Evolutionary conservation across 768 basidiomycete species (phyloP), one percentile per base, ranked within the genome.

Genomic region (Lyophyllum shimeji): DNA sequence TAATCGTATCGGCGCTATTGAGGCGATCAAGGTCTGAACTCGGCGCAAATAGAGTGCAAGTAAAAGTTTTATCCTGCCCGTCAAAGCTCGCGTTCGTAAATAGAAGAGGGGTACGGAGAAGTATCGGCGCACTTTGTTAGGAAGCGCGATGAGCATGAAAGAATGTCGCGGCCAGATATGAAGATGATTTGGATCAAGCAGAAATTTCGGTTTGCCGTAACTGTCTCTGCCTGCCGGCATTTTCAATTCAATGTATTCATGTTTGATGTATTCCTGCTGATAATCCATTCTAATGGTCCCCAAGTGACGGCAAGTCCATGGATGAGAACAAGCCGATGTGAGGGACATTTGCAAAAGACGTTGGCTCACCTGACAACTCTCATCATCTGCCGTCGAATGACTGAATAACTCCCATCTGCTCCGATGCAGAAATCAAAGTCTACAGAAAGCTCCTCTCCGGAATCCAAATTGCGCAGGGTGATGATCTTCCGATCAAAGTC

Each of bases 141-240:
- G 95, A 55, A 99, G 85, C 20, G 94, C 96, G 66, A 99, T 98
- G 65, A 99, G 84, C 96, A 99, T 99, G 81, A 98, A 98, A 46
- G 94, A 93, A 72, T 95, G 92, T 68, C 96, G 89, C 61, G 96
- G 97, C 96, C 96, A 99, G 66, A 99, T 98, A 76, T 99, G 96
- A 63, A 99, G 86, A 73, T 98, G 91, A 72, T 90, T 89, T 65
- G 92, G 90, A 80, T 95, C 93, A 71, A 99, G 87, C 56, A 86
- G 77, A 77, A 90, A 98, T 24, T 76, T 77, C 60, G 86, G 75
- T 58, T 80, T 78, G 69, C 83, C 90, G 70, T 77, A 74, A 64
- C 68, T 66, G 71, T 81, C 81, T 68, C 74, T 71, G 55, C 86
- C 86, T 69, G 95, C 83, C 66, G 94, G 93, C 84, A 99, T 93